Evolutionary conservation across 176 grass and related monocot species (phyloP), one percentile per base, ranked within the genome.

Genomic region (Paspalum notatum): DNA sequence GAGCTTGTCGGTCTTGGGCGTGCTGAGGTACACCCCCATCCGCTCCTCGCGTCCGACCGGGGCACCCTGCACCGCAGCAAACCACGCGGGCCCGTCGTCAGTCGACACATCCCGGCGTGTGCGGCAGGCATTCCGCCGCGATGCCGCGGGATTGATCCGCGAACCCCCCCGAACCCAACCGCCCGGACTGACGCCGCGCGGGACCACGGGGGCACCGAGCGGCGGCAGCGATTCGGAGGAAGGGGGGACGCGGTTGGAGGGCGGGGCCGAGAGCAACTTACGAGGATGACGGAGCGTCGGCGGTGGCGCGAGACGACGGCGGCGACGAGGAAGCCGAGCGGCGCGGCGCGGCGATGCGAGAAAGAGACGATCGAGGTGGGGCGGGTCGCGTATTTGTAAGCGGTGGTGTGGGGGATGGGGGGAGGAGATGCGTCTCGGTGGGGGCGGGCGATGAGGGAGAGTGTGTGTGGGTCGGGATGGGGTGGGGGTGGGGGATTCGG

Each of bases 11-110:
- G 92, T 98, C 85, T 93, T 98, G 42, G 95, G 92, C 75, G 87
- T 98, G 88, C 95, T 98, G 20, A 98, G 93, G 79, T 98, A 94
- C 61, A 91, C 86, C 45, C 95, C 95, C 92, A 98, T 98, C 83
- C 82, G n/a, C 45, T 11, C 65, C 71, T 72, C 61, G 41, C 18
- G 32, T 45, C 70, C 25, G 17, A 4, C 22, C 15, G 43, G 24
- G 49, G 59, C 64, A 86, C 21, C 72, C 61, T 66, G 76, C 62
- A 52, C 59, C 60, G 59, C 76, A 69, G 12, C 40, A 50, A 52
- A 66, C 12, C 59, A 78, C 27, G 38, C 0, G 37, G 8, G 5
- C 47, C 48, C 71, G 49, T 56, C 37, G 51, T 74, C 50, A 74
- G 27, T 7, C 20, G 20, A 10, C 62, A 42, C 32, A 39, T 1